Evolutionary conservation across 169 alveolate species (phyloP), one percentile per base, ranked within the genome.

Genomic region (Cryptosporidium xiaoi): DNA sequence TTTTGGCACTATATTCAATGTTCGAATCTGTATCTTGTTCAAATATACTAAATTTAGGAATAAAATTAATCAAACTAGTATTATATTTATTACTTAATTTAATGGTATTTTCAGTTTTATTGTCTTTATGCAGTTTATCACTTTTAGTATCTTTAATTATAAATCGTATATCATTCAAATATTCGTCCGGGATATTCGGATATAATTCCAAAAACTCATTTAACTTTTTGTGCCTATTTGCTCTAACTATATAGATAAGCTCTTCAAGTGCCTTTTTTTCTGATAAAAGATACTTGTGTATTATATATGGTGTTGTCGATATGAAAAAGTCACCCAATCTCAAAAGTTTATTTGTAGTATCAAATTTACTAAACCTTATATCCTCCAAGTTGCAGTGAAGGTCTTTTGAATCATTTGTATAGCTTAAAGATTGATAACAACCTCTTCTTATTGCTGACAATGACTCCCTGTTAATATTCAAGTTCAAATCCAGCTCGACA

Each of bases 361-460:
- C 87, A 77, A 77, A 62, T 60, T 56, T 44, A 16, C 71, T 62
- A 60, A 56, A 77, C 12, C 56, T 48, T 3, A 77, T 18, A 2
- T 62, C 51, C 18, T 77, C 64, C 29, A 77, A 31, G 48, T 40
- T 40, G 10, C 48, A 40, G 48, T 40, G 48, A 8, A 40, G 46
- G 34, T 7, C 2, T 36, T 12, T 53, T 46, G 31, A 24, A 4
- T 55, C 58, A 20, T 56, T 56, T 1, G 33, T 34, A 10, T 51
- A 18, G 24, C 16, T 20, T 24, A 18, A 29, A 60, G 44, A 44
- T 31, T 31, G 29, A 77, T 18, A 46, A 62, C 55, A 77, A 12
- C 56, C 66, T 69, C 66, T 69, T 34, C 83, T 69, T n/a, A 69
- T 51, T 69, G 83, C 83, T n/a, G 87, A 77, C 18, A 77, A 51